Conservation (phyloP, 768 basidiomycete species). For the Hericium erinaceus region DNA sequence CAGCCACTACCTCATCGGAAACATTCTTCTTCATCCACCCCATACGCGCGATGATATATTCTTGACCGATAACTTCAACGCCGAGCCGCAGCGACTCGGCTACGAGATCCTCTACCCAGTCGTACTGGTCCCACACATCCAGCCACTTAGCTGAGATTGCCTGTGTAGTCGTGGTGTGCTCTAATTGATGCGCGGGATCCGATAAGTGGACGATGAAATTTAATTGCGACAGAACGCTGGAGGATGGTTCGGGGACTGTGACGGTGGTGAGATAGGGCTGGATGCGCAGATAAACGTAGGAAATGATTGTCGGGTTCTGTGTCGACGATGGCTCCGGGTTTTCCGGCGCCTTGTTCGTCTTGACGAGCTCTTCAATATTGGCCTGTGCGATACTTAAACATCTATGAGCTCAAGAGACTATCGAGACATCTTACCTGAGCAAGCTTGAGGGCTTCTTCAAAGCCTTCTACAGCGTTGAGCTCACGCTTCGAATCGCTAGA, state of each 20-base stretch:
- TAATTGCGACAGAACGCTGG: constrained; percentile 29
- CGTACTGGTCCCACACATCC: constrained; percentile 81
- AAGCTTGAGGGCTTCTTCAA: constrained; percentile 76
- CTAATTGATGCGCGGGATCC: constrained; percentile 75
- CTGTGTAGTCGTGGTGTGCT: constrained; percentile 75
- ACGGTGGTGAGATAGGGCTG: constrained; percentile 72
- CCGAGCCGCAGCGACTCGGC: constrained; percentile 80
- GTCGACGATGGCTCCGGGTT: constrained; percentile 21
- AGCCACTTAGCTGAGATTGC: constrained; percentile 81
- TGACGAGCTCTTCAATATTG: constrained; percentile 67
- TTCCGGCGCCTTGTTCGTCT: constrained; percentile 40
- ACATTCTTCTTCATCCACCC: constrained; percentile 49
- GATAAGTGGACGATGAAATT: constrained; percentile 56
- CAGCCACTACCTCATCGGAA: constrained; percentile 8
- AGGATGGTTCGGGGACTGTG: constrained; percentile 28
- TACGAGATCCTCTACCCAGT: constrained; percentile 94
- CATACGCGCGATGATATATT: constrained; percentile 82
- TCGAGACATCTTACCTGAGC: constrained; percentile 48
- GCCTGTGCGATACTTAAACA: constrained; percentile 35
- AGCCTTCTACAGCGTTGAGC: constrained; percentile 75
- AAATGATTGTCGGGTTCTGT: constrained; percentile 67
- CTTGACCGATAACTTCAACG: constrained; percentile 87
- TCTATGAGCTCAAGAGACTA: neutral
- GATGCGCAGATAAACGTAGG: constrained; percentile 87
- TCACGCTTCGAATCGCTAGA: constrained; percentile 44